Base-by-base conservation (phyloP, 163 green algal genomes). In the Volvox carteri region DNA sequence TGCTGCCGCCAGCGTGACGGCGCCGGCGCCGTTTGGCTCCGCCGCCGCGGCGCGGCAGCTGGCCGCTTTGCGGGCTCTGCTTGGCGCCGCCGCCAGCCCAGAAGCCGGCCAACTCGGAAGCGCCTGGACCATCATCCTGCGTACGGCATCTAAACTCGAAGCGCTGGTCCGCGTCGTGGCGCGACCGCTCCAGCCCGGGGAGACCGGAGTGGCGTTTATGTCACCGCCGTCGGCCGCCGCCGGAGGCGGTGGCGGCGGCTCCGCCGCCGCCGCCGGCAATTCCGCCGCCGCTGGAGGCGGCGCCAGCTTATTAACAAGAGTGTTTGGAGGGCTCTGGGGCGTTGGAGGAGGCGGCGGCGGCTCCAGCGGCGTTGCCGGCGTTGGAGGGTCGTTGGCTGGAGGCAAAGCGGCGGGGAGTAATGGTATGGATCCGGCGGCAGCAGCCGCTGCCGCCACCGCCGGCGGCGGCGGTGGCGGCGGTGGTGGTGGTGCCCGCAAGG, bases 51-150 rank as follows among this genome's bases (percentile, higher is more conserved):
- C 83, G 16, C 92, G 90, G 84, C 94, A 96, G 90, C 92, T 97
- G 60, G 92, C 90, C 42, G 93, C 92, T 23, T 84, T 96, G 54
- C 86, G 93, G 52, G 72, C 86, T 37, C 84, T 95, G 56, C 75
- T 95, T 12, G 67, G 46, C 9, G 83, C 96, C 35, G 93, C 92
- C 1, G 86, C 50, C 11, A 92, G 93, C 18, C 90, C 94, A 6
- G 93, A 96, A 50, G 95, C 95, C 0, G 93, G 94, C 4, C 80
- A 96, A 62, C 89, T 99, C n/a, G 96, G 97, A 76, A 93, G 86
- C 56, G 90, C 85, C 65, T 99, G 97, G 97, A 85, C 96, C 12
- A 85, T 95, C 18, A 80, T 99, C 4, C 92, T 98, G 70, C 92
- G 96, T 35, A 90, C 91, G 30, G 85, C 98, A 1, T 96, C 93